Evolutionary conservation across 345 rosid genomes (phyloP), one percentile per base, ranked within the genome.

Genomic region (Bruguiera sexangula): DNA sequence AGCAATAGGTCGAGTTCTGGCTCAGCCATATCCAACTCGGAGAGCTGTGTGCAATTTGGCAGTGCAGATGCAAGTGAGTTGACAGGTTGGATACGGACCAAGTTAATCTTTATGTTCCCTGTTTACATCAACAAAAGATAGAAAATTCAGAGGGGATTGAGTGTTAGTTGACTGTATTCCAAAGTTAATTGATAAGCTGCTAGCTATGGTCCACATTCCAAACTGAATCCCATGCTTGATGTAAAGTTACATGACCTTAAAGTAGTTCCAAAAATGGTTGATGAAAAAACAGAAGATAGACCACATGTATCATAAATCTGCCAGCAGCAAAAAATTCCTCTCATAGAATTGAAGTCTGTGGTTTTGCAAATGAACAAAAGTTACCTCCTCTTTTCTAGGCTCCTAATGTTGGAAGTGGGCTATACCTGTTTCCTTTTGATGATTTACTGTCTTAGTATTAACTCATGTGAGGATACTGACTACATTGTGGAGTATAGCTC

Each of bases 1-100:
- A 92, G 96, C 77, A 96, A 96, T 58, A 84, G 95, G 69, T 96
- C 97, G 21, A 92, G 99, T 81, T 96, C 98, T 22, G 98, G 99
- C 15, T 96, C 99, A 19, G 99, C 97, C 60, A 75, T 90, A 84
- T 96, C 99, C 3, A 92, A 90, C 74, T 87, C 97, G 5, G 98
- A 96, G 81, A 96, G 99, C 81, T 90, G 95, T 78, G 98, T 84
- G 21, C 99, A 85, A 75, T 90, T 85, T 81, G 92, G 90, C 24
- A 76, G 86, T 71, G 89, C 85, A 13, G 96, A 90, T 75, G 89
- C 88, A 27, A 92, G 96, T 83, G 97, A 92, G 69, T 85, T 95
- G 84, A 87, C 96, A 91, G 96, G 97, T 90, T 86, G 74, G 77
- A 48, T 54, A 27, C 36, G 55, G 59, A 27, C 24, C 51, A 15